Base-by-base conservation (phyloP, 441 rosid genomes). In the Brassica balearica region DNA sequence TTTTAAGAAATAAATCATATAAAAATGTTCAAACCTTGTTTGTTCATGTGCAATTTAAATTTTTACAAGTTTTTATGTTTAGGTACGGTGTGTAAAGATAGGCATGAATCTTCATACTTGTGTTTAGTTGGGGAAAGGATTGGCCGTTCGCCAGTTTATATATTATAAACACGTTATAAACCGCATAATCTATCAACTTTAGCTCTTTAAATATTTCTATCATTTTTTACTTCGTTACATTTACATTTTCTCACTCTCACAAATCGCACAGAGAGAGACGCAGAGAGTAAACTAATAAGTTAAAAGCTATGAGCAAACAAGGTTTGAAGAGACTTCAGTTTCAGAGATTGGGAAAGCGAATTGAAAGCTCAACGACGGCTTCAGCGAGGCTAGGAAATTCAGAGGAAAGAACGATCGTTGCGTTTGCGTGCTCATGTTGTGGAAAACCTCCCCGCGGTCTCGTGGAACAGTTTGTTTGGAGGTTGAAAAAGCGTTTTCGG, bases 401-500 rank as follows among this genome's bases (percentile, higher is more conserved):
- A 23, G 77, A 68, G 23, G 83, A 67, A 80, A 80, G 74, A 80
- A 71, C 74, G 12, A 61, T 66, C 56, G 63, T 80, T 59, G 69
- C 80, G 71, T 80, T 76, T 80, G 55, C 63, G 77, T 70, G 55
- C n/a, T 65, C 82, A 1, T 75, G 74, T 75, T 77, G 86, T 75
- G 43, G 69, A 8, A 84, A 73, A 78, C 74, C 84, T 0, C 58
- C 82, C 0, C 62, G 74, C 15, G 63, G 78, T 32, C 70, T 75
- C 7, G 36, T 78, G 61, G 86, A 81, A 80, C 83, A 82, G 79
- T 25, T 87, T 41, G 56, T 76, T 25, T 73, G 86, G 85, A 91
- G 85, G 85, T 43, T 88, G 23, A 87, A 84, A 69, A 69, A 88
- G 65, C 77, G 80, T 60, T 85, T 86, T 82, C 84, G 77, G 27